phyloP scores from a whole-genome alignment of 441 rosid species.

The Theobroma grandiflorum region DNA sequence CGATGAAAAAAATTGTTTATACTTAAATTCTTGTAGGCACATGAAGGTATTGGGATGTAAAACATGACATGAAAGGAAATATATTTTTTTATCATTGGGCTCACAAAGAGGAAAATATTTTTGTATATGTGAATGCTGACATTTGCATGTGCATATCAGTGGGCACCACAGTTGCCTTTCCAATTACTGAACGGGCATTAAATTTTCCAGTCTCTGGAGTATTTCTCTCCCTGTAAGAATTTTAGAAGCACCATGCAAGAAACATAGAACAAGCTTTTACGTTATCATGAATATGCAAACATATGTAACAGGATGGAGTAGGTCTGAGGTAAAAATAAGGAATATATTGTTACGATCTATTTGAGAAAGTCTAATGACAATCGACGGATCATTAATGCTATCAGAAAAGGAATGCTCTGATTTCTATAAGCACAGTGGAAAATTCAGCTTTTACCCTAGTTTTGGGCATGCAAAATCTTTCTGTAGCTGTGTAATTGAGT shows the following conservation, averaged over 20 bases:
- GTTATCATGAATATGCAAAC: not conserved
- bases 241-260: not conserved
- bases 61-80: constrained; percentile 5
- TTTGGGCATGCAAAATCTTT: not conserved
- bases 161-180: not conserved
- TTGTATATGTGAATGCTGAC: constrained; percentile 9
- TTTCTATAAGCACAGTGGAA: constrained; percentile 2
- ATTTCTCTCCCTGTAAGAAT: not conserved
- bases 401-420: constrained; percentile 7
- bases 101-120: not conserved
- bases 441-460: not conserved
- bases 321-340: not conserved
- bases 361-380: not conserved
- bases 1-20: not conserved
- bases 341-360: not conserved
- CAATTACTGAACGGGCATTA: not conserved
- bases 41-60: not conserved
- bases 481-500: not conserved
- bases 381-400: not conserved
- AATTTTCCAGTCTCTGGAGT: not conserved
- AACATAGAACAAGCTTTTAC: not conserved
- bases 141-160: constrained; percentile 8
- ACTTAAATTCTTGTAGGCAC: constrained; percentile 3
- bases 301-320: not conserved
- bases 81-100: not conserved